These are phyloP conservation scores for Tetramitus jugosus DNA, from an alignment of 208 protist genomes.

Conservation along the genomic window DNA sequence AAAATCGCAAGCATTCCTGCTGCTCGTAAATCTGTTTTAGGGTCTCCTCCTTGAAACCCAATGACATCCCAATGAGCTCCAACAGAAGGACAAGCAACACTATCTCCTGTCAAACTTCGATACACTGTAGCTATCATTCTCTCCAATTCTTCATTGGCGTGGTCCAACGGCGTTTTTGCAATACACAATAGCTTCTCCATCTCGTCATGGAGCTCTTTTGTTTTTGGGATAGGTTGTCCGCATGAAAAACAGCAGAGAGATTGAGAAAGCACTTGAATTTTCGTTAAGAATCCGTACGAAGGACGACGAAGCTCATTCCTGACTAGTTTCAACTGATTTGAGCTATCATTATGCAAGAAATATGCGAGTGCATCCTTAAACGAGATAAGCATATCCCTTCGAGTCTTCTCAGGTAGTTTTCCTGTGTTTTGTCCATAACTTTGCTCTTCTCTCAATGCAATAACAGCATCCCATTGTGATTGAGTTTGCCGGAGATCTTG, in stretches of 20 bases:
- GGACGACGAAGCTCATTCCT: no score
- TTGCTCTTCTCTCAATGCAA: neutral
- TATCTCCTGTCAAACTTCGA: constrained; percentile 14
- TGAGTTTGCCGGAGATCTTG: no score
- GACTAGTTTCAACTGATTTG: no score
- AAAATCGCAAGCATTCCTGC: constrained; percentile 18
- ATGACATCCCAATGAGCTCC: constrained; percentile 21
- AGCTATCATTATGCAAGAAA: no score
- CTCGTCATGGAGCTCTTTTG: neutral
- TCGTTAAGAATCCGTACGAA: no score
- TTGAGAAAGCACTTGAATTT: no score
- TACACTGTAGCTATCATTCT: neutral
- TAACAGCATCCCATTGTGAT: neutral
- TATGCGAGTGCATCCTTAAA: neutral
- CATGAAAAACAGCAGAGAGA: no score
- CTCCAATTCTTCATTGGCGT: neutral
- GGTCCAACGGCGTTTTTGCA: neutral
- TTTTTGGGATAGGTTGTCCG: neutral
- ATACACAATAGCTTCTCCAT: neutral
- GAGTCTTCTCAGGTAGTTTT: neutral
- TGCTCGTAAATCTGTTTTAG: constrained; percentile 18
- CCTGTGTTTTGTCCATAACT: neutral
- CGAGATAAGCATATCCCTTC: neutral
- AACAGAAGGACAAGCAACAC: neutral
- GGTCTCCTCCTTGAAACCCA: constrained; percentile 22